Evolutionary conservation across 1,139 yeast species (phyloP), one percentile per base, ranked within the genome.

Genomic region (Insectozyma bohioensis): DNA sequence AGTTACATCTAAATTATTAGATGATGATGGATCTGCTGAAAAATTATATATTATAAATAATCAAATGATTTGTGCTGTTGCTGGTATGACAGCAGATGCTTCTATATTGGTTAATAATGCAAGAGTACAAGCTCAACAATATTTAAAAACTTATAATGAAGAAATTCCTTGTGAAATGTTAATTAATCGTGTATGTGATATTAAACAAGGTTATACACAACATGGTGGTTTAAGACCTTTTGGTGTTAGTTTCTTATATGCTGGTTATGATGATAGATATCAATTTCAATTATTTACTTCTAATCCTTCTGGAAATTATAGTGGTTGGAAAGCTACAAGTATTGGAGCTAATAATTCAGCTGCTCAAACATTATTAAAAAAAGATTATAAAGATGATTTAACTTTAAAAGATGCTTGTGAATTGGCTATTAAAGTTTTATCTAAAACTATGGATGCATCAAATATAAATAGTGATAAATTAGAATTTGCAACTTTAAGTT

Each of bases 191-290:
- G 73, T 94, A 45, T 88, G 97, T 63, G 95, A 94, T 61, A 78
- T 86, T 45, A 94, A 92, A 63, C 99, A 94, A 61, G 97, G 97
- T 12, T 94, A 94, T 61, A 94, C 99, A 10, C 99, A 92, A 61
- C 95, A 86, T 55, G 99, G 99, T 54, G 99, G 98, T 28, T 74
- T 92, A 54, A 81, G 99, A 62, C 99, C 99, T 17, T 94, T 88
- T 59, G 98, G 99, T 49, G 98, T 92, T 28, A 85, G 95, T 41
- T 88, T 94, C 63, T 77, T 94, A 44, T 92, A 86, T 54, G 98
- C 97, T 7, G 99, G 99, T 4, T 85, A 83, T 56, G 98, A 94
- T 57, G 94, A 87, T 39, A 68, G 87, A 51, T 84, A 82, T 51
- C 87, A 90, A 31, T 92, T 84, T 69, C 98, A 94, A 62, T 72